Conservation (phyloP, 495 filamentous ascomycete species). For the Daldinia vernicosa region DNA sequence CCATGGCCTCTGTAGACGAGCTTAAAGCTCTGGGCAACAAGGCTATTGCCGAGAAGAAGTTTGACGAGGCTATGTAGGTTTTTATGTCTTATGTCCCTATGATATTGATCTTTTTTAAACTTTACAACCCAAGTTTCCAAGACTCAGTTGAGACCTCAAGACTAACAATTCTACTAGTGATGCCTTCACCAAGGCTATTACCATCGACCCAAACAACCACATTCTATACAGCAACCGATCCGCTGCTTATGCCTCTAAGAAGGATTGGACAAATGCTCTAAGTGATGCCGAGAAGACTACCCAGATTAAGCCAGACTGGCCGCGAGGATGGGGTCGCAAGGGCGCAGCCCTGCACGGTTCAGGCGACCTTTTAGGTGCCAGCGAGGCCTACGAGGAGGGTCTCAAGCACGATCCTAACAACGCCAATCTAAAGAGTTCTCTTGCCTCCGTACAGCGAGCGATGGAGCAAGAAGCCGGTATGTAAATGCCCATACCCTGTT, state of each 20-base stretch:
- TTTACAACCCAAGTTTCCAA: not conserved
- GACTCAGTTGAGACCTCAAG: not conserved
- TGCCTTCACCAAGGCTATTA: constrained; percentile 93
- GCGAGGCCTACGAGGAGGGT: constrained; percentile 90
- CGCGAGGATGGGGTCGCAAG: constrained; percentile 93
- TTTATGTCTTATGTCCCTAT: not conserved
- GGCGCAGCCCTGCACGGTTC: constrained; percentile 88
- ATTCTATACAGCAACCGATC: constrained; percentile 98
- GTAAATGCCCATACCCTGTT: constrained; percentile 4
- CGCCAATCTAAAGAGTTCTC: constrained; percentile 88
- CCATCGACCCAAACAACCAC: constrained; percentile 87
- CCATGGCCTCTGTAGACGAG: constrained; percentile 63
- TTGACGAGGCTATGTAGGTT: constrained; percentile 91
- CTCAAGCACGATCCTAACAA: constrained; percentile 91
- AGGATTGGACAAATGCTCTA: constrained; percentile 83
- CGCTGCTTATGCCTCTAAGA: constrained; percentile 91
- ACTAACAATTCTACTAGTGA: constrained; percentile 64
- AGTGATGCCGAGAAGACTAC: constrained; percentile 92
- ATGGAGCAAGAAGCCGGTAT: constrained; percentile 81
- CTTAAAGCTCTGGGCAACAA: constrained; percentile 98
- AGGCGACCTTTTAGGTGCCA: constrained; percentile 83
- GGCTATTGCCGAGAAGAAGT: constrained; percentile 96
- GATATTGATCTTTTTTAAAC: not conserved
- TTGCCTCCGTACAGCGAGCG: constrained; percentile 84
- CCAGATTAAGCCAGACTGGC: constrained; percentile 96